Evolutionary conservation across 2,329 filamentous ascomycete genomes (phyloP).

Genomic region (Diaporthe sp.): DNA sequence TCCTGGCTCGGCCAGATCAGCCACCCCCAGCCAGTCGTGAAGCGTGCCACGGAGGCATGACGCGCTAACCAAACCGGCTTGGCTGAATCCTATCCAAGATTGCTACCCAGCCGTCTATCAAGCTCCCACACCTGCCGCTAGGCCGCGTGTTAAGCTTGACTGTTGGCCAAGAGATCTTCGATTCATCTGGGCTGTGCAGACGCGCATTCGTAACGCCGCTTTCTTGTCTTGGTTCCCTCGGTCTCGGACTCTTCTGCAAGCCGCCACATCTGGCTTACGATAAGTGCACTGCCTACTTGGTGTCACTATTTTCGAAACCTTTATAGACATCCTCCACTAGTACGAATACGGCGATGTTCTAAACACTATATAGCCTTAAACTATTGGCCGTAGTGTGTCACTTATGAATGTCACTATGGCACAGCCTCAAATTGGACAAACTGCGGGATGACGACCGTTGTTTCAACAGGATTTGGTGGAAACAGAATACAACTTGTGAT

Average conservation of each 20-base stretch:
- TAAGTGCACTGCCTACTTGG: neutral
- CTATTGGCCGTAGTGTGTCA: neutral
- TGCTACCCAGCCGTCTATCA: neutral
- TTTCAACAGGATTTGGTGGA: neutral
- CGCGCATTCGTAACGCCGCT: slow-evolving; percentile 7
- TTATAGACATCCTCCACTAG: neutral
- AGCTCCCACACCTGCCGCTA: slow-evolving; percentile 17
- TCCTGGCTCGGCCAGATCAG: slow-evolving; percentile 12
- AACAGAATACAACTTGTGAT: neutral
- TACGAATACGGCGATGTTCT: neutral
- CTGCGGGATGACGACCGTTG: neutral
- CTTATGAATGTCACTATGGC: neutral
- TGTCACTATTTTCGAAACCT: neutral
- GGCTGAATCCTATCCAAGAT: slow-evolving; percentile 17
- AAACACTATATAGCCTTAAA: neutral
- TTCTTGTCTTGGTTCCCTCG: neutral
- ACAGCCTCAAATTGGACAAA: neutral
- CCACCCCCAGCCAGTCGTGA: slow-evolving; percentile 9
- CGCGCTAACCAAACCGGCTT: slow-evolving; percentile 13
- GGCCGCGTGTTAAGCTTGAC: slow-evolving; percentile 13
- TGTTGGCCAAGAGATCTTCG: slow-evolving; percentile 15
- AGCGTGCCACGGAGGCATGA: slow-evolving; percentile 16
- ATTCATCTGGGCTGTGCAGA: slow-evolving; percentile 14
- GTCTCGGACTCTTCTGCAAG: neutral
- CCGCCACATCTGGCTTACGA: neutral